phyloP scores from a whole-genome alignment of 257 asterid species.

The Forsythia viridissima region DNA sequence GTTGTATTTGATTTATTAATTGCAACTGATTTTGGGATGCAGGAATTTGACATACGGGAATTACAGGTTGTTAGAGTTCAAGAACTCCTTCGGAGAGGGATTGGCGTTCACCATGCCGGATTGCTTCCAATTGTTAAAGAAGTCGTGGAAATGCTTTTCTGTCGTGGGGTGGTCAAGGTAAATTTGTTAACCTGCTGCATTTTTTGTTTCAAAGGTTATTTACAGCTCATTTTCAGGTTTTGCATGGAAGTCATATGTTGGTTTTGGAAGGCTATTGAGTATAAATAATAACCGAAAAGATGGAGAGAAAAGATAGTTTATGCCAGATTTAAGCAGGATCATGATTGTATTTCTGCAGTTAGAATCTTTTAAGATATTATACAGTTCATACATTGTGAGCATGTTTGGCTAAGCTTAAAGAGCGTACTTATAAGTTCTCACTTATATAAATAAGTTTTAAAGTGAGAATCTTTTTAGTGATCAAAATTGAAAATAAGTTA shows the following conservation, averaged over 20 bases:
- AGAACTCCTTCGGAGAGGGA: slow-evolving; percentile 87
- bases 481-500: not conserved
- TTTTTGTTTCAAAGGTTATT: slow-evolving; percentile 13
- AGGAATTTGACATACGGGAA: slow-evolving; percentile 25
- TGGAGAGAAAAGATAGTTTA: not conserved
- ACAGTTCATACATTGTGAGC: not conserved
- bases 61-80: slow-evolving; percentile 91
- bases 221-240: slow-evolving; percentile 11
- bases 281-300: not conserved
- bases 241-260: not conserved
- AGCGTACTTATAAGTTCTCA: not conserved
- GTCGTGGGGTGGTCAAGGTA: slow-evolving; percentile 98
- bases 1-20: slow-evolving; percentile 25
- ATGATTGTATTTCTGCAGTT: not conserved
- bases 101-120: slow-evolving; percentile 99
- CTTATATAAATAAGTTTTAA: not conserved
- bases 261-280: not conserved
- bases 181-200: slow-evolving; percentile 14
- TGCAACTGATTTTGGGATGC: slow-evolving; percentile 20
- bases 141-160: slow-evolving; percentile 99
- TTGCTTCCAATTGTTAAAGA: slow-evolving; percentile 97
- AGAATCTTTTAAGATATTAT: not conserved
- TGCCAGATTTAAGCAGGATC: not conserved
- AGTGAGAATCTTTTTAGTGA: not conserved
- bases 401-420: not conserved